Conservation (phyloP, 306 rosid species). For the Sophora flavescens region DNA sequence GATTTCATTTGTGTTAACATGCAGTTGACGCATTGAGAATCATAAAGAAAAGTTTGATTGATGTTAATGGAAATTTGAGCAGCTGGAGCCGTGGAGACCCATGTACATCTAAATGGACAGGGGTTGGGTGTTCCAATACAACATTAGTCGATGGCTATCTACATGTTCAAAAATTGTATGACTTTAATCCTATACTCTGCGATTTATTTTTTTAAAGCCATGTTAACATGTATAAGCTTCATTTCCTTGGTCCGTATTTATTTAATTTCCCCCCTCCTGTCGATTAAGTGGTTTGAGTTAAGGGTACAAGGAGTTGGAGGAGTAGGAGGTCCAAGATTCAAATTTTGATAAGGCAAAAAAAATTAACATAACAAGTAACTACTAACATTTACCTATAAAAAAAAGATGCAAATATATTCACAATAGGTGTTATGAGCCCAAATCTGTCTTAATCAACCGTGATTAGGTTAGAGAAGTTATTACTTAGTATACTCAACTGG, state of each 20-base stretch:
- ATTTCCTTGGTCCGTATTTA: constrained; percentile 9
- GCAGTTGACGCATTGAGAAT: constrained; percentile 71
- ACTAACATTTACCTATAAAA: no score
- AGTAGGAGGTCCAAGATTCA: no score
- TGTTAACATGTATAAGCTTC: constrained; percentile 11
- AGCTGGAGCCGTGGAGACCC: constrained; percentile 91
- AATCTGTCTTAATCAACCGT: constrained; percentile 14
- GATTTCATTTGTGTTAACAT: constrained; percentile 40
- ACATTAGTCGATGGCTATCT: constrained; percentile 56
- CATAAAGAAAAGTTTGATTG: constrained; percentile 67
- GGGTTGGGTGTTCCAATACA: constrained; percentile 70
- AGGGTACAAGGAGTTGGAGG: no score
- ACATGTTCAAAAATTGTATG: constrained; percentile 76
- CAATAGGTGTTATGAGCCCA: neutral
- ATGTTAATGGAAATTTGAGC: constrained; percentile 70
- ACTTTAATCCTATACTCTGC: constrained; percentile 29
- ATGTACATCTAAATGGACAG: constrained; percentile 75
- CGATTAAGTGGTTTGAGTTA: no score
- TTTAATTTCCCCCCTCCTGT: constrained; percentile 1
- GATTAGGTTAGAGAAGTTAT: neutral
- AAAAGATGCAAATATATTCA: no score
- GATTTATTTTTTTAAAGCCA: constrained; percentile 3
- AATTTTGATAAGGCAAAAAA: no score
- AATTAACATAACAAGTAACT: no score
- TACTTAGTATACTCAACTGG: neutral